Percentiles rank a stretch among this genome's conserved stretches.
Conservation (phyloP, 805 yeast species). For the Lipomyces chichibuensis region DNA sequence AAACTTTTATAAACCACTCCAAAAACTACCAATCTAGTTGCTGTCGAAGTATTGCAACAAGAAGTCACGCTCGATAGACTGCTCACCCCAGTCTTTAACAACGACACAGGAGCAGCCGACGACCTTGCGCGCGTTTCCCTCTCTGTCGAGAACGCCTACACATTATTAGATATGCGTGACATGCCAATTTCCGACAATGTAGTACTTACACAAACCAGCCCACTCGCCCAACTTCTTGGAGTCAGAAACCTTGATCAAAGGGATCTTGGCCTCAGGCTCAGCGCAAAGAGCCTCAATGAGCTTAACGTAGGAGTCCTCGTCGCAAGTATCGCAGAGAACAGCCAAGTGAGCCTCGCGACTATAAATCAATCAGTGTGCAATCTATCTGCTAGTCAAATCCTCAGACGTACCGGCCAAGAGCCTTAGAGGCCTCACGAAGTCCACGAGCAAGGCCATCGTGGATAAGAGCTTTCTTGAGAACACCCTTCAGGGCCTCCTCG, state of each 20-base stretch:
- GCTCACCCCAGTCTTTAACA: slow-evolving; percentile 99
- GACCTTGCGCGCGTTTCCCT: slow-evolving; percentile 99
- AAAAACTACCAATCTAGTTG: slow-evolving; percentile 23
- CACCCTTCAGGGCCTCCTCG: slow-evolving; percentile 98
- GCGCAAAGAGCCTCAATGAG: slow-evolving; percentile 99
- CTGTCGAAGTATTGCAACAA: slow-evolving; percentile 87
- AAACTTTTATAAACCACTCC: neutral
- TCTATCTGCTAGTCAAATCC: neutral
- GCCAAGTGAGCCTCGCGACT: slow-evolving; percentile 90
- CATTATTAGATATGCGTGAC: neutral
- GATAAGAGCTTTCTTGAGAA: slow-evolving; percentile 95
- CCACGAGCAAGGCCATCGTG: slow-evolving; percentile 99
- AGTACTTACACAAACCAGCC: slow-evolving; percentile 82
- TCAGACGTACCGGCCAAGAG: slow-evolving; percentile 66
- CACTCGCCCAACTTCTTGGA: slow-evolving; percentile 99
- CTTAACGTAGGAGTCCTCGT: slow-evolving; percentile 95
- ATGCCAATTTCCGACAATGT: neutral
- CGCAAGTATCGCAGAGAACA: slow-evolving; percentile 97
- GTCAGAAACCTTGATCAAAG: slow-evolving; percentile 98
- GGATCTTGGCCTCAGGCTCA: slow-evolving; percentile 94
- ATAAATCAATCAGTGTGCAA: slow-evolving; percentile 2
- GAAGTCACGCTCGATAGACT: slow-evolving; percentile 95
- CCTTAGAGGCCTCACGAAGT: slow-evolving; percentile 99
- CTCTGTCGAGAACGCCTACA: slow-evolving; percentile 91
- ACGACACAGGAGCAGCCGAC: slow-evolving; percentile 99